phyloP scores from a whole-genome alignment of 179 eudicot species.

The Beta corolliflora region DNA sequence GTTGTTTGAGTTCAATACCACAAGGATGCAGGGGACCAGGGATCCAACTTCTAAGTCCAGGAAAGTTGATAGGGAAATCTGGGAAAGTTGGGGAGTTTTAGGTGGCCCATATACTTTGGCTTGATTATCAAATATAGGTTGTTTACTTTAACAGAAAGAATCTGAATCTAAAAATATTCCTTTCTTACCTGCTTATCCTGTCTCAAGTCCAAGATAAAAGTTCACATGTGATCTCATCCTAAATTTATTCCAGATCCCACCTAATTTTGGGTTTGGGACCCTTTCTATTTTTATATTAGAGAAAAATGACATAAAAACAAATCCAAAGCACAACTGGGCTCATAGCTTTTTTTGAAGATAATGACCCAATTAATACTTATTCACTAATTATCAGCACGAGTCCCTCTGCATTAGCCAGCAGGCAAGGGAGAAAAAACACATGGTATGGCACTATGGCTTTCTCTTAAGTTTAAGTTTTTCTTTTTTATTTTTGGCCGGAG shows the following conservation, averaged over 20 bases:
- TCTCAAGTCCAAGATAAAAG: conserved; percentile 32
- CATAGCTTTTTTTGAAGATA: conserved; percentile 11
- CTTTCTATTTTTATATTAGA: conserved; percentile 11
- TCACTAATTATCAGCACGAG: conserved; percentile 6
- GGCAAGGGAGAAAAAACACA: conserved; percentile 1
- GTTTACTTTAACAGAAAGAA: conserved; percentile 26
- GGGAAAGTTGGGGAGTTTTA: conserved; percentile 13
- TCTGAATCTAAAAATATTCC: conserved; percentile 26
- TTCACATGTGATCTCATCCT: conserved; percentile 32
- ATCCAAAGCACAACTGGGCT: conserved; percentile 6
- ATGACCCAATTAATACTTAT: conserved; percentile 13
- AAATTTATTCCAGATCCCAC: conserved; percentile 28
- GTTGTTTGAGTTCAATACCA: conserved; percentile 19
- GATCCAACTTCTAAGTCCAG: conserved; percentile 18
- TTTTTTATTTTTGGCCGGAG: not conserved
- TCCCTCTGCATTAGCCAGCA: conserved; percentile 3
- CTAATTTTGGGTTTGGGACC: conserved; percentile 15
- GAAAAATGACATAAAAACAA: not conserved
- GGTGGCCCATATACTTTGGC: conserved; percentile 21
- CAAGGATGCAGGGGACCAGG: conserved; percentile 23
- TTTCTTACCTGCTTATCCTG: conserved; percentile 32
- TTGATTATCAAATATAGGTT: conserved; percentile 22
- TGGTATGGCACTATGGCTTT: not conserved
- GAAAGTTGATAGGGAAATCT: conserved; percentile 23
- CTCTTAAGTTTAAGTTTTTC: not conserved